Evolutionary conservation across 2,329 filamentous ascomycete genomes (phyloP).

Genomic region (Chlorencoelia australis): DNA sequence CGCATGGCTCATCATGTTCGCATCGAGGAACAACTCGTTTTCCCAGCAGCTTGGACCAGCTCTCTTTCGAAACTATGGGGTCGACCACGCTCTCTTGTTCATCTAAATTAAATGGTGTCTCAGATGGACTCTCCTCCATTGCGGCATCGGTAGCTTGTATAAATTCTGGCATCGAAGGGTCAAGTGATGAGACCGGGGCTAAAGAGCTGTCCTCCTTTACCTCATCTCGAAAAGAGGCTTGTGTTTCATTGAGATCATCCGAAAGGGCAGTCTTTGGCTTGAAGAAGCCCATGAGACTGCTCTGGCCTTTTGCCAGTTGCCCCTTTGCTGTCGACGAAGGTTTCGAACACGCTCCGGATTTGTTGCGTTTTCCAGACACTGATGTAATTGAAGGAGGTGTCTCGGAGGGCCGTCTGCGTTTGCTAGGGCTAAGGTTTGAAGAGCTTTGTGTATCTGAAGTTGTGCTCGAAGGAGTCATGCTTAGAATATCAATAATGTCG

Average conservation of each 20-base stretch:
- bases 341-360: slow-evolving; percentile 27
- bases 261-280: slow-evolving; percentile 40
- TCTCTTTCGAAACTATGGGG: slow-evolving; percentile 63
- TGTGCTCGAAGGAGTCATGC: not conserved
- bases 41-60: slow-evolving; percentile 76
- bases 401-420: too few species aligned
- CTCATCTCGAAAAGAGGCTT: too few species aligned
- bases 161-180: not conserved
- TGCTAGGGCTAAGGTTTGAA: not conserved
- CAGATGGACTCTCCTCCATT: not conserved
- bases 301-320: slow-evolving; percentile 34
- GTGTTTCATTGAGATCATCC: not conserved
- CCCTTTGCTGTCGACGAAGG: slow-evolving; percentile 30
- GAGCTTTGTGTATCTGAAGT: not conserved
- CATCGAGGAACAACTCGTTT: slow-evolving; percentile 68
- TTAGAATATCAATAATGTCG: too few species aligned
- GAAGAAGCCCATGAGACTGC: slow-evolving; percentile 65
- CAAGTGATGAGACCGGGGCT: not conserved
- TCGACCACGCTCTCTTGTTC: slow-evolving; percentile 42
- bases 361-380: slow-evolving; percentile 37
- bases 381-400: not conserved
- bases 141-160: not conserved
- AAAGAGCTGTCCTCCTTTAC: too few species aligned
- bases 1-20: slow-evolving; percentile 82
- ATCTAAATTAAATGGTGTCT: slow-evolving; percentile 6